A percentile compares a stretch with the other conserved stretches of the same genome.
Evolutionary conservation across 345 rosid genomes (phyloP).

Genomic region (Ailanthus altissimus): DNA sequence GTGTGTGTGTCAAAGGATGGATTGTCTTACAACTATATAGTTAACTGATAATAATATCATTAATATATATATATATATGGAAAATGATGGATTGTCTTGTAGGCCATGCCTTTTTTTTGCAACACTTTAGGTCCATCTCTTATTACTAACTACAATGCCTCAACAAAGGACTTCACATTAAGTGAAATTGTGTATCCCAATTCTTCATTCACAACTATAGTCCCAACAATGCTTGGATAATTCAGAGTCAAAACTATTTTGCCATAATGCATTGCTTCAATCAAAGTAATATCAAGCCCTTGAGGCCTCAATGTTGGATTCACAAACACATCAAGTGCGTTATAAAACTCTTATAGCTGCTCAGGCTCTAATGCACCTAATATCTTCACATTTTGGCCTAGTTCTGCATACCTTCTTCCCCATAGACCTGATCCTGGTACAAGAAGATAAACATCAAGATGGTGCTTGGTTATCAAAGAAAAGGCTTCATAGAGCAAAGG

Average conservation of each 20-base stretch:
- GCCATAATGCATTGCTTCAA: conserved; percentile 79
- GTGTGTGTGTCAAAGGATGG: no score
- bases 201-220: conserved; percentile 50
- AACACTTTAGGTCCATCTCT: conserved; percentile 50
- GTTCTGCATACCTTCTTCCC: conserved; percentile 55
- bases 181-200: conserved; percentile 70
- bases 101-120: conserved; percentile 52
- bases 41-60: no score
- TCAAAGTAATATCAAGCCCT: conserved; percentile 65
- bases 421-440: conserved; percentile 85
- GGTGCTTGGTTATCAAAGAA: conserved; percentile 32
- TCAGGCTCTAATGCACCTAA: conserved; percentile 56
- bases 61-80: no score
- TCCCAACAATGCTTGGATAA: conserved; percentile 70
- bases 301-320: conserved; percentile 75
- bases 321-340: conserved; percentile 66
- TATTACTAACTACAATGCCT: conserved; percentile 50
- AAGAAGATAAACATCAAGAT: conserved; percentile 45
- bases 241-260: conserved; percentile 66
- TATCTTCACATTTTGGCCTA: conserved; percentile 57
- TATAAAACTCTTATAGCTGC: conserved; percentile 59
- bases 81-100: no score
- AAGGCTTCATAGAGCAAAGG: conserved; percentile 65
- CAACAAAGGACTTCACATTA: conserved; percentile 59
- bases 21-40: no score